Conservation (phyloP, 2,329 filamentous ascomycete genomes). For the Aspergillus pseudoviridinutans region DNA sequence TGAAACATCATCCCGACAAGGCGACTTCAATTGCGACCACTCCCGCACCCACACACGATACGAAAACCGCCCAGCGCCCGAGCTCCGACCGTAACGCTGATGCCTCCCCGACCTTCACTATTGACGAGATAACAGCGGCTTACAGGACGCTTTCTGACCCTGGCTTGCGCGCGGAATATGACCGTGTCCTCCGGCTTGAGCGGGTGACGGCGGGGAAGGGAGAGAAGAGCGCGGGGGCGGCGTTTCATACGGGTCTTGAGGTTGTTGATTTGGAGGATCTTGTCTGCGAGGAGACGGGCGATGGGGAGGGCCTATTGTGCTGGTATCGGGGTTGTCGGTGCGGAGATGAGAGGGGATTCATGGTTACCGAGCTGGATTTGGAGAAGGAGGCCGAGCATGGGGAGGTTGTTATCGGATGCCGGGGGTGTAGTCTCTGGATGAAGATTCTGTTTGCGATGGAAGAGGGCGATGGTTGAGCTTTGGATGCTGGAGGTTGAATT, state of each 20-base stretch:
- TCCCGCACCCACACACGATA: not conserved
- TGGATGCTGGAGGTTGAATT: not conserved
- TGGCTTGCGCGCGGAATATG: constrained; percentile 45
- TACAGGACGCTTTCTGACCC: constrained; percentile 52
- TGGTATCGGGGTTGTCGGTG: constrained; percentile 58
- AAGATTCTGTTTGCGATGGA: constrained; percentile 57
- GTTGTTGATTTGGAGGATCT: constrained; percentile 57
- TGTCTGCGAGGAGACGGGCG: constrained; percentile 36
- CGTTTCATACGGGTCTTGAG: constrained; percentile 52
- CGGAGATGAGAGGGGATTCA: constrained; percentile 54
- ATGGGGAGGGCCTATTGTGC: constrained; percentile 37
- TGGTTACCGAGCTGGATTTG: constrained; percentile 53
- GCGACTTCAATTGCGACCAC: constrained; percentile 8
- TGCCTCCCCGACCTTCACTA: constrained; percentile 29
- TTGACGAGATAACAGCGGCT: constrained; percentile 59
- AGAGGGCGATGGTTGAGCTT: constrained; percentile 25
- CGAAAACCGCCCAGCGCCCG: not conserved
- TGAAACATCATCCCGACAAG: constrained; percentile 60
- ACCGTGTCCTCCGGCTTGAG: constrained; percentile 40
- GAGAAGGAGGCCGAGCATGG: constrained; percentile 47
- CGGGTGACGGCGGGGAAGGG: constrained; percentile 22
- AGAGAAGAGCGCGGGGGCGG: constrained; percentile 26
- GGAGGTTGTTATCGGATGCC: constrained; percentile 58
- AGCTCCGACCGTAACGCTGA: not conserved
- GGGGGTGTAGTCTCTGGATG: constrained; percentile 61